A percentile compares a stretch with the other conserved stretches of the same genome.
These are phyloP conservation scores for Pythium grandisporangium DNA, from an alignment of 352 stramenopile species.

Conservation along the genomic window DNA sequence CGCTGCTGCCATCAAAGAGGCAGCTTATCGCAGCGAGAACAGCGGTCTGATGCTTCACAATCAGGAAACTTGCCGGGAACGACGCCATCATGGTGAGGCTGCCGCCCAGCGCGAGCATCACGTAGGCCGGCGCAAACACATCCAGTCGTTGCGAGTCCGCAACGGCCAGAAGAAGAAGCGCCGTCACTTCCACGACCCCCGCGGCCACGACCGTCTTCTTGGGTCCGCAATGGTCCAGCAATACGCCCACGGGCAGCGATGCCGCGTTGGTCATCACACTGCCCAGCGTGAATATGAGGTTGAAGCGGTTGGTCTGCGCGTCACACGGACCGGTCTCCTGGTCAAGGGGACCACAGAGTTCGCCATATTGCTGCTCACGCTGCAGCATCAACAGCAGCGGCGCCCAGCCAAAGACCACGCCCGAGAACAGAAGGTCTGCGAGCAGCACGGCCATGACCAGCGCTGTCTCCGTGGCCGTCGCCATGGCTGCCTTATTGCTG, in stretches of 20 bases:
- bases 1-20: constrained; percentile 32
- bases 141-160: constrained; percentile 49
- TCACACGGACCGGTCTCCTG: constrained; percentile 27
- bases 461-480: constrained; percentile 34
- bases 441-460: constrained; percentile 60
- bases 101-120: constrained; percentile 25
- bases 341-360: constrained; percentile 37
- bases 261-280: constrained; percentile 73
- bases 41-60: constrained; percentile 26
- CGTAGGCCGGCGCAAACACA: constrained; percentile 33
- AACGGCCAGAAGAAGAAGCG: constrained; percentile 57
- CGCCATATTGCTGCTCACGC: constrained; percentile 72
- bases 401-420: constrained; percentile 82
- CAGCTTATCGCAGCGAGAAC: constrained; percentile 40
- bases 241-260: constrained; percentile 67
- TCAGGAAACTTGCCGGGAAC: constrained; percentile 29
- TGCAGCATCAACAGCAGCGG: constrained; percentile 77
- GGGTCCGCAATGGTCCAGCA: constrained; percentile 62
- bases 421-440: constrained; percentile 80
- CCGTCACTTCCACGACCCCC: constrained; percentile 55
- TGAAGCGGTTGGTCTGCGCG: constrained; percentile 78
- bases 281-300: constrained; percentile 80
- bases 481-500: no score
- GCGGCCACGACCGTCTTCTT: constrained; percentile 32
- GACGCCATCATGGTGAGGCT: constrained; percentile 43